Percentiles rank a stretch among this genome's conserved stretches.
These are phyloP conservation scores for Thielaviopsis euricoi DNA, from an alignment of 2,329 filamentous ascomycete species.

Conservation along the genomic window DNA sequence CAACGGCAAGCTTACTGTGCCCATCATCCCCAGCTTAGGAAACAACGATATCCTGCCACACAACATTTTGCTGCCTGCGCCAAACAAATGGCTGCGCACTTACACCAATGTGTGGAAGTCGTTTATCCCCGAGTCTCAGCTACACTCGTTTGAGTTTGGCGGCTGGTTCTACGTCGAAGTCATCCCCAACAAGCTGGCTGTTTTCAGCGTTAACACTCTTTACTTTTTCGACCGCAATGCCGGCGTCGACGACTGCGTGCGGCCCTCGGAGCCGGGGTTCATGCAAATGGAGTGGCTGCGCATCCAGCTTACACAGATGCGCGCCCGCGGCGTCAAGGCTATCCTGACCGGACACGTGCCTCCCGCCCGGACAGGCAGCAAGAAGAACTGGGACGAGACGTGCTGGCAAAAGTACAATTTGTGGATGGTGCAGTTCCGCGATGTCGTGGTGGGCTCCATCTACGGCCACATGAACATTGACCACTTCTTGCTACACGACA, in stretches of 20 bases:
- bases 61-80: conserved; percentile 76
- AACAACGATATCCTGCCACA: conserved; percentile 98
- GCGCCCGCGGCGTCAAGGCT: conserved; percentile 75
- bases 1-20: conserved; percentile 45
- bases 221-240: conserved; percentile 92
- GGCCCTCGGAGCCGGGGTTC: conserved; percentile 69
- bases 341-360: conserved; percentile 91
- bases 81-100: conserved; percentile 67
- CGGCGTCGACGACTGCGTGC: conserved; percentile 77
- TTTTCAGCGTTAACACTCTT: conserved; percentile 90
- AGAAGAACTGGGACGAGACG: conserved; percentile 84
- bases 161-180: conserved; percentile 94
- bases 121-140: conserved; percentile 85
- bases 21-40: conserved; percentile 77
- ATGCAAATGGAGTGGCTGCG: conserved; percentile 94
- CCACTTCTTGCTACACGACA: conserved; percentile 87
- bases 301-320: conserved; percentile 69
- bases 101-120: conserved; percentile 66
- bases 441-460: conserved; percentile 63
- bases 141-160: conserved; percentile 77
- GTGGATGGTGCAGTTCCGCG: conserved; percentile 79
- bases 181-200: conserved; percentile 66
- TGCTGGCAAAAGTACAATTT: conserved; percentile 97
- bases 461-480: conserved; percentile 99
- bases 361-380: conserved; percentile 69